Evolutionary conservation across 1,139 yeast genomes (phyloP), one percentile per base, ranked within the genome.

Genomic region (Pichia sp.): DNA sequence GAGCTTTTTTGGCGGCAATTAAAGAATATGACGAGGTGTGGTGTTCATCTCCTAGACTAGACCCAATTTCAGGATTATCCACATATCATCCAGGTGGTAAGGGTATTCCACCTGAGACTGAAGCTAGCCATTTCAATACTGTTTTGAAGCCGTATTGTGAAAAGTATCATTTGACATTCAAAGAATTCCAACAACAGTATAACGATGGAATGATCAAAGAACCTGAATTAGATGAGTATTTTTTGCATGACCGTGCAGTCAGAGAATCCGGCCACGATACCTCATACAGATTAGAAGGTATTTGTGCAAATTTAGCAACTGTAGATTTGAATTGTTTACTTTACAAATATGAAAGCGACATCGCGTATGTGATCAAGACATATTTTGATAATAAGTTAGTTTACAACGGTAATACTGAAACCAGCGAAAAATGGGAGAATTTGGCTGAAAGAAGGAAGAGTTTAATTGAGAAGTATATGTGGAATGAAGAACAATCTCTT

Each of bases 251-350:
- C 68, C 78, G 98, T 56, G 98, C 96, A 1, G 96, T 93, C 16
- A 80, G 99, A 64, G 99, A 93, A 70, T 85, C 95, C 44, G 99
- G 99, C 1, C 99, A 93, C 67, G 99, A 93, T 67, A 95, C 98
- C 0, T 78, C 93, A 2, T 90, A 91, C 66, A 76, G 99, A 62
- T 73, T 93, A 51, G 97, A 91, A 70, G 96, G 96, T 36, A 79
- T 81, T 48, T 89, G 96, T 69, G 97, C 96, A 0, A 74, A 87
- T 65, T 72, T 93, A 58, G 97, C 96, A 2, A 93, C 98, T 0
- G 85, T 93, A 51, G 99, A 93, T 67, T 75, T 93, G 63, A 91
- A 91, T 69, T 78, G 95, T 4, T 73, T 95, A 61, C 73, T 93
- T 36, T 91, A 88, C 76, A 93, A 90, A 70, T 95, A 93, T 69